Evolutionary conservation across 257 asterid genomes (phyloP), one percentile per base, ranked within the genome.

Genomic region (Cynanchum wilfordii): DNA sequence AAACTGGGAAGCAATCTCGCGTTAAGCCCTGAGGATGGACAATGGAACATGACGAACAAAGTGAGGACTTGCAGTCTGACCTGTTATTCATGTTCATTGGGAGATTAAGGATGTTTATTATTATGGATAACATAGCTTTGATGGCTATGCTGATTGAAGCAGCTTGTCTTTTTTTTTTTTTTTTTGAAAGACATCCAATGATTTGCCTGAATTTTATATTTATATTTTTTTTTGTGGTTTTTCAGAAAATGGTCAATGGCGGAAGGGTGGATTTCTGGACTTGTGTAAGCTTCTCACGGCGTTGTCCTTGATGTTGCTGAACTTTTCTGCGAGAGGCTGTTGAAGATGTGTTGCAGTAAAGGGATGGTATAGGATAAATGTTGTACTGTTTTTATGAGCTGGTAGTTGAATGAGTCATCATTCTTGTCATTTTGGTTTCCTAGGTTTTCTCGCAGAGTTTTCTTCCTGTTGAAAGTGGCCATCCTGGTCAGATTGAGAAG

Each of bases 11-110:
- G 49, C 79, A 87, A 54, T 10, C 73, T 7, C 55, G 13, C 2
- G 82, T 89, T 22, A 66, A 66, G 75, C 22, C 98, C 98, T 5
- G 54, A 33, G 51, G 90, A 89, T 15, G 98, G 98, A 0, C 90
- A 84, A 6, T 93, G 98, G 98, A 91, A 89, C 58, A 91, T 93
- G 97, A 91, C 87, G 0, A 76, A 88, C 22, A 87, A 82, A 95
- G 98, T 93, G 58, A 57, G 47, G 33, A 55, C 40, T 73, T 22
- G 44, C 66, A 55, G 4, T 10, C 7, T 45, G 29, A 56, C 11
- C 7, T 47, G 3, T 36, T 47, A 51, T 17, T 19, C 49, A 22
- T 47, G 2, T 1, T 6, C 24, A 30, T 33, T 5, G 19, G 3
- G 10, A 7, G 10, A 42, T 42, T 42, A 42, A 17, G 12, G 11